Percentiles rank a stretch among this genome's conserved stretches.
Evolutionary conservation across 148 eudicot species (phyloP).

Genomic region (Arctostaphylos glauca): DNA sequence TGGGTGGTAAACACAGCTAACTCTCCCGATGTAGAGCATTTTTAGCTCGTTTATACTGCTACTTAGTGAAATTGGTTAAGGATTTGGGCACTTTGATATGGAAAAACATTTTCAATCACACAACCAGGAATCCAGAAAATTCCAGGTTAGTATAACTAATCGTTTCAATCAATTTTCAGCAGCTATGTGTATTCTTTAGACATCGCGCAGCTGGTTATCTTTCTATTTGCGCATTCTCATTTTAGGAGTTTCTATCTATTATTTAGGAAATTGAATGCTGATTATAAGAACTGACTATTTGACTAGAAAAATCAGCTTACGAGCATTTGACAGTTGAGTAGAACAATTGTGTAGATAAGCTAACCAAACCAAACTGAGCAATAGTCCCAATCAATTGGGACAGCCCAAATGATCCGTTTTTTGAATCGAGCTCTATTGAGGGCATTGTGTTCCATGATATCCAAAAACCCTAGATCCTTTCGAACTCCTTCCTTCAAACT

Average conservation of each 20-base stretch:
- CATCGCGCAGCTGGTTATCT: not conserved
- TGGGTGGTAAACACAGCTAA: not conserved
- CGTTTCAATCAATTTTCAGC: not conserved
- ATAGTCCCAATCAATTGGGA: too few relatives aligned
- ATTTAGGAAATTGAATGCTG: not conserved
- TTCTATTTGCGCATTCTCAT: not conserved
- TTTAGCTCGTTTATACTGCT: not conserved
- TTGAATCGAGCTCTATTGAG: too few relatives aligned
- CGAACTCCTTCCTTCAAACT: too few relatives aligned
- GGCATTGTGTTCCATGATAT: too few relatives aligned
- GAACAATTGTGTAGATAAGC: not conserved
- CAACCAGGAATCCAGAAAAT: not conserved
- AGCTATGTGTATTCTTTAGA: not conserved
- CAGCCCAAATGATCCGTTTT: too few relatives aligned
- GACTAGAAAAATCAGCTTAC: not conserved
- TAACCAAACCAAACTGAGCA: not conserved
- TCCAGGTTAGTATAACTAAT: not conserved
- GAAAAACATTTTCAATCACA: not conserved
- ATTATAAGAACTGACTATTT: not conserved
- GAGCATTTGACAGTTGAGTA: not conserved
- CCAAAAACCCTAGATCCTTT: too few relatives aligned
- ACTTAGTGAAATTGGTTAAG: not conserved
- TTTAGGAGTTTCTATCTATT: not conserved
- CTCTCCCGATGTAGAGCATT: not conserved
- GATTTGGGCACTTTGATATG: not conserved